Conservation (phyloP, 176 grass and related monocot genomes). For the Bromus sterilis region DNA sequence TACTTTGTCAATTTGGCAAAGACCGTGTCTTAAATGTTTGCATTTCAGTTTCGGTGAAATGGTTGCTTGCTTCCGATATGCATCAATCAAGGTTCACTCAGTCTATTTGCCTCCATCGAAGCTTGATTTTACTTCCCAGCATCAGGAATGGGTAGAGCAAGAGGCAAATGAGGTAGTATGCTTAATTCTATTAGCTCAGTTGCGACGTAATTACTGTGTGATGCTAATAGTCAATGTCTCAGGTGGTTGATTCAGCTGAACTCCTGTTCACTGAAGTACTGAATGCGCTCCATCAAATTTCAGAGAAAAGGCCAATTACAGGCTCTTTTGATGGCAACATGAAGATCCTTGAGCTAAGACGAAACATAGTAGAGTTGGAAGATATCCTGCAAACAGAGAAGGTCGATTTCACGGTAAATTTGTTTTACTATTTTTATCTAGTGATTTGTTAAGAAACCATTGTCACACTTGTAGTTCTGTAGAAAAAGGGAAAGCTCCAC, state of each 20-base stretch:
- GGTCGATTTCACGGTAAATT: conserved; percentile 61
- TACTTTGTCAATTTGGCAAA: conserved; percentile 19
- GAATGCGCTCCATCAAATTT: conserved; percentile 58
- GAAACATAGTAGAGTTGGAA: conserved; percentile 72
- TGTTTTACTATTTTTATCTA: conserved; percentile 30
- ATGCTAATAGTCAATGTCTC: conserved; percentile 27
- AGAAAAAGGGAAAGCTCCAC: neutral
- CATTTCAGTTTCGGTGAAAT: conserved; percentile 77
- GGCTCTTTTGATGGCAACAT: conserved; percentile 72
- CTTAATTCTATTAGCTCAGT: neutral
- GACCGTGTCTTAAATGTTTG: conserved; percentile 18
- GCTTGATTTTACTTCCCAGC: conserved; percentile 85
- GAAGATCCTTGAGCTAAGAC: conserved; percentile 68
- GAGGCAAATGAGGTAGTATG: conserved; percentile 75
- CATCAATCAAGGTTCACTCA: conserved; percentile 79
- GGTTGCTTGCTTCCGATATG: conserved; percentile 89
- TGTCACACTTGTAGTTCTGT: neutral
- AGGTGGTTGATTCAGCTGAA: conserved; percentile 59
- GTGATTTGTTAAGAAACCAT: neutral
- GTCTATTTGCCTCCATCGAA: conserved; percentile 93
- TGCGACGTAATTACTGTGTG: conserved; percentile 18
- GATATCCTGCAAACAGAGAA: conserved; percentile 65
- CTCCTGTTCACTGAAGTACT: conserved; percentile 74
- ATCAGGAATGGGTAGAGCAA: conserved; percentile 96
- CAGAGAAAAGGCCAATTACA: conserved; percentile 54